Evolutionary conservation across 331 rosid species (phyloP), one percentile per base, ranked within the genome.

Genomic region (Malus hybrid): DNA sequence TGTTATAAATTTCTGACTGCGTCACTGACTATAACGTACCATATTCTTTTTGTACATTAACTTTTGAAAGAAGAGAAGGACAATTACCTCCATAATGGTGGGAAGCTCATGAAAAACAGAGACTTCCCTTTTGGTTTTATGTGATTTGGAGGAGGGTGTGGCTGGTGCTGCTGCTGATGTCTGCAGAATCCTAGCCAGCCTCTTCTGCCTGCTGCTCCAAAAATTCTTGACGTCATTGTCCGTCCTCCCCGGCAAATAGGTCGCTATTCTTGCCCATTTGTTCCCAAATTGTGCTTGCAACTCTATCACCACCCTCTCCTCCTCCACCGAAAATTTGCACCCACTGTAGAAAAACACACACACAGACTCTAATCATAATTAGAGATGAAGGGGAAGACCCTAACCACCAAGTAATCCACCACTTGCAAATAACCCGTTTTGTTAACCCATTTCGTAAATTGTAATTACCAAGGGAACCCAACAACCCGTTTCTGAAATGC

Each of bases 131-230:
- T 83, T 84, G 61, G 69, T 83, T 66, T 74, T 85, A 48, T 82
- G 83, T 19, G 96, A 78, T 81, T 82, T 89, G 69, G 87, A 88
- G 67, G 87, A 65, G 42, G 80, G 34, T 22, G 76, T 10, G 29
- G 4, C 46, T 28, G 29, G 29, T 28, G 29, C 14, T 65, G 88
- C 15, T 70, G 88, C 19, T 60, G 97, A 79, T 24, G 87, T 44
- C 18, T 89, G 93, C 28, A 84, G 87, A 85, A 85, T 78, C 89
- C 93, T 85, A 24, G 93, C 87, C 71, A 89, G 82, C 76, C 93
- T 92, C 84, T 92, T 92, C 69, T 85, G 89, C 81, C 97, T 85
- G 69, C 97, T 92, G 79, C 97, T 92, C 97, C 97, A 92, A 80
- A 92, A 92, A 79, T 92, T 92, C 83, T 92, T 92, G 2, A 92